Base-by-base conservation (phyloP, 1,284 basidiomycete species). In the Melampsora occidentalis region DNA sequence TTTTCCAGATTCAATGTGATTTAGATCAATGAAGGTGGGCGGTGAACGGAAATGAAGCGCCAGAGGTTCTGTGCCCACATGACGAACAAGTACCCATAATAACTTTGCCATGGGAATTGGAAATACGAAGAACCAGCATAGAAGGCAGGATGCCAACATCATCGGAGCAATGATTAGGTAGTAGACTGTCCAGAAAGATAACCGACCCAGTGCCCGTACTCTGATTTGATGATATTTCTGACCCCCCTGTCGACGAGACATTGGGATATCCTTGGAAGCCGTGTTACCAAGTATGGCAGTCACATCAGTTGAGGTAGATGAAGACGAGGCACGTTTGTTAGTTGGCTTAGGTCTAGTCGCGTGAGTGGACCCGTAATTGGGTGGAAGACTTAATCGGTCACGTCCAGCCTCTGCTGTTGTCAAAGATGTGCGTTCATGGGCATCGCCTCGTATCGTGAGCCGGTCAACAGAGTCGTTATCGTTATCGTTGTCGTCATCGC, bases 61-160 rank as follows among this genome's bases (percentile, higher is more conserved):
- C 22, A 91, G 89, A 0, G 97, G 94, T 78, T 91, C 90, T 76
- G 86, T 85, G 80, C 90, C 90, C 65, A 99, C 86, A 82, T 94
- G 88, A 76, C 90, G 90, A 82, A 99, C 87, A 57, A 99, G 87
- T 18, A 90, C 92, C 95, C 96, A 99, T 79, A 90, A 93, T 64
- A 99, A 87, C 83, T 92, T 96, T 48, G 95, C 97, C 97, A 99
- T 99, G 7, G 97, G 97, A 78, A 99, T 93, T 53, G 95, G 91
- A 82, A 99, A 87, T 78, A 99, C 90, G 78, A 94, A 86, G 33
- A 87, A 92, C 94, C 95, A 99, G 85, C 95, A 98, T 62, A 94
- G 84, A 76, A 92, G 82, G 82, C 94, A 95, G 46, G 93, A 92
- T 78, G 90, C 77, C 68, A 95, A 87, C 88, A 99, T 91, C 78